Percentiles rank a stretch among this genome's conserved stretches.
phyloP scores from a whole-genome alignment of 106 monocot genomes.

The Apostasia ramifera region DNA sequence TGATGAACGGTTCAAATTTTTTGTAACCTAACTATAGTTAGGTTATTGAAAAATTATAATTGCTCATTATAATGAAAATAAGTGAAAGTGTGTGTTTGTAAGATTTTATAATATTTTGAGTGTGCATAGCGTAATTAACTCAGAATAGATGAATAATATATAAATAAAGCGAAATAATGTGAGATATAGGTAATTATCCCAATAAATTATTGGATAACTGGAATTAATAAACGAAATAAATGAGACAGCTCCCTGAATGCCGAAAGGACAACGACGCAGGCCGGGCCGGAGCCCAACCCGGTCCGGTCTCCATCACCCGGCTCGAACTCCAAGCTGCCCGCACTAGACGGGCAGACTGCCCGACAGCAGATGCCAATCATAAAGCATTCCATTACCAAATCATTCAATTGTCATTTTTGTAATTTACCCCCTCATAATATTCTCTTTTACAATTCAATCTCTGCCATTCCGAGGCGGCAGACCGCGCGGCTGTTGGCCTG shows the following conservation, averaged over 20 bases:
- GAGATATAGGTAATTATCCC: no score
- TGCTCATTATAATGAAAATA: no score
- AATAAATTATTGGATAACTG: background rate
- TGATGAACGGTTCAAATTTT: no score
- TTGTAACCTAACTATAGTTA: no score
- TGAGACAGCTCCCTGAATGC: slow-evolving; percentile 2
- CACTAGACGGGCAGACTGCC: background rate
- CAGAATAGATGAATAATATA: no score
- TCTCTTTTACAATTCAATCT: background rate
- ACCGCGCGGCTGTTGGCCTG: background rate
- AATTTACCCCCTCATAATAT: background rate
- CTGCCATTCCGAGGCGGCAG: background rate
- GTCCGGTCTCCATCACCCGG: background rate
- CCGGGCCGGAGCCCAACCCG: background rate
- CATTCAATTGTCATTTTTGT: background rate
- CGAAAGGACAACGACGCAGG: no score
- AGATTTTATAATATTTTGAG: no score
- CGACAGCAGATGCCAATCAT: slow-evolving; percentile 3
- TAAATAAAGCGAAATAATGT: no score
- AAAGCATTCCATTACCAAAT: slow-evolving; percentile 11
- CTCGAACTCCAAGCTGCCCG: slow-evolving; percentile 9
- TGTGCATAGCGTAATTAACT: no score
- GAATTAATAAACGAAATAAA: slow-evolving; percentile 5
- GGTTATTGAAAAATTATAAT: no score
- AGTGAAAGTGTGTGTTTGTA: no score